phyloP scores from a whole-genome alignment of 2,329 filamentous ascomycete genomes.

The Trichoderma gracile region DNA sequence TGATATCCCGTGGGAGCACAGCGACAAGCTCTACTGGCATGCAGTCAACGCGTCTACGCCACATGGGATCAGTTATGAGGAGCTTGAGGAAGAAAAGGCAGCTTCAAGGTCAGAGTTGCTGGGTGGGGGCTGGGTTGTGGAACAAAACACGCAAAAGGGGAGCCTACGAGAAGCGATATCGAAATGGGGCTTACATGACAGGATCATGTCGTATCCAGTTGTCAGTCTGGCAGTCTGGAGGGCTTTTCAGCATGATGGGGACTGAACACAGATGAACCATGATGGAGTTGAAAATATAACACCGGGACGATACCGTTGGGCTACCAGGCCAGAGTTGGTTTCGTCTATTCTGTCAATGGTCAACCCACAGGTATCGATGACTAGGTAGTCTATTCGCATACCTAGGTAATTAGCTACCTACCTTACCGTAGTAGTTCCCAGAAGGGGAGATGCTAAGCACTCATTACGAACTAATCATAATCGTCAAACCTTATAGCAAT shows the following conservation, averaged over 20 bases:
- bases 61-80: not conserved
- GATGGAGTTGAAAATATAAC: not conserved
- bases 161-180: not conserved
- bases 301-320: no score
- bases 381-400: no score
- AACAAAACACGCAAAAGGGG: not conserved
- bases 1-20: not conserved
- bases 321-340: no score
- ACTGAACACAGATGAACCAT: not conserved
- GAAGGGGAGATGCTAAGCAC: no score
- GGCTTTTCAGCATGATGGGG: not conserved
- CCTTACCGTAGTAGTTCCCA: no score
- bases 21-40: not conserved
- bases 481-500: no score
- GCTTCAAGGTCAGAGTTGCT: not conserved
- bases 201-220: not conserved
- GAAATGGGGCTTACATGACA: not conserved
- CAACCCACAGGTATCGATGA: no score
- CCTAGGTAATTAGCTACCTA: no score
- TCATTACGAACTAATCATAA: no score
- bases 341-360: no score
- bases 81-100: not conserved
- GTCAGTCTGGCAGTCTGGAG: not conserved
- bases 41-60: not conserved
- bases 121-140: not conserved